Evolutionary conservation across 768 basidiomycete species (phyloP).

Genomic region (Collybia nuda): DNA sequence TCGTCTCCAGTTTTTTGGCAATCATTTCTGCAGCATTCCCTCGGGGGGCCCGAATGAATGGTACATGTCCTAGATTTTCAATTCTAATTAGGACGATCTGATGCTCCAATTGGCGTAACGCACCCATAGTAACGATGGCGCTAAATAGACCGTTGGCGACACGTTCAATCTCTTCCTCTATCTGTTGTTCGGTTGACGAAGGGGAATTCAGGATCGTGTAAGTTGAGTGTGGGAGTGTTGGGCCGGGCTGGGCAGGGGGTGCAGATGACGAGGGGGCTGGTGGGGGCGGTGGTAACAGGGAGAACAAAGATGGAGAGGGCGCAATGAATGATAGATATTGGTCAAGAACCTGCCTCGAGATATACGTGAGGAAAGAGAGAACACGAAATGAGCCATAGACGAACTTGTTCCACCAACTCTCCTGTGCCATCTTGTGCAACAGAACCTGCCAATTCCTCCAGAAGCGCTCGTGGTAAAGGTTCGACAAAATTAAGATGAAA

Average conservation of each 20-base stretch:
- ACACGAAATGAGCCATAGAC: constrained; percentile 11
- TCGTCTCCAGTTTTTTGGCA: constrained; percentile 92
- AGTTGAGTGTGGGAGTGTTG: constrained; percentile 49
- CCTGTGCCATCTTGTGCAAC: constrained; percentile 84
- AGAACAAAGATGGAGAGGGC: constrained; percentile 91
- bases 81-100: too few relatives aligned
- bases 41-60: constrained; percentile 90
- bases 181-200: constrained; percentile 82
- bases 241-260: constrained; percentile 30
- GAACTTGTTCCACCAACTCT: constrained; percentile 77
- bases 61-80: constrained; percentile 73
- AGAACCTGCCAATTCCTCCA: constrained; percentile 91
- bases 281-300: constrained; percentile 61
- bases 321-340: constrained; percentile 97
- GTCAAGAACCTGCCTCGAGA: constrained; percentile 71
- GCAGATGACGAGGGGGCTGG: constrained; percentile 28
- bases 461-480: constrained; percentile 79
- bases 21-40: constrained; percentile 99
- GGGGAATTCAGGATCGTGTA: constrained; percentile 93
- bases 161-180: constrained; percentile 92
- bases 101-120: constrained; percentile 15
- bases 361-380: constrained; percentile 3
- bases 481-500: constrained; percentile 96
- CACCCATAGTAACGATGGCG: constrained; percentile 85
- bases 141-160: constrained; percentile 90